phyloP scores from a whole-genome alignment of 345 rosid species.

The Lumnitzera littorea region DNA sequence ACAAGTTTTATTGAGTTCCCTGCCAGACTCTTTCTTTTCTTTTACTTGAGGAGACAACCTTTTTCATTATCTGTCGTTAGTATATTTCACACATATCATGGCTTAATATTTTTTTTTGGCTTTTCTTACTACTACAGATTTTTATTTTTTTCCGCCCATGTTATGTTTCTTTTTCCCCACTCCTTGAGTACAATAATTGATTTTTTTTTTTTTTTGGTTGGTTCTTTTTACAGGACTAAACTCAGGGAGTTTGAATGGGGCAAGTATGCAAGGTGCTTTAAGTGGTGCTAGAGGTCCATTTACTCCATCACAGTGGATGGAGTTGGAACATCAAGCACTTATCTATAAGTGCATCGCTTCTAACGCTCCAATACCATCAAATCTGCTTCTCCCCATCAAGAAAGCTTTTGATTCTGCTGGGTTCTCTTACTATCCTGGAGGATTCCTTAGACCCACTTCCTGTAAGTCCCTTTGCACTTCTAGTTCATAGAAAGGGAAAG shows the following conservation, averaged over 20 bases:
- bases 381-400: conserved; percentile 65
- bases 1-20: background rate
- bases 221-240: conserved; percentile 21
- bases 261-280: conserved; percentile 29
- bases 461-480: conserved; percentile 26
- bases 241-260: conserved; percentile 28
- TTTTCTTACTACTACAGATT: background rate
- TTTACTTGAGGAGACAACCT: conserved; percentile 1
- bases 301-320: conserved; percentile 81
- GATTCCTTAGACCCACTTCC: conserved; percentile 40
- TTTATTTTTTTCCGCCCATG: background rate
- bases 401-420: conserved; percentile 60
- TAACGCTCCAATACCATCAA: conserved; percentile 70
- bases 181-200: background rate
- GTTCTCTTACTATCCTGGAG: conserved; percentile 31
- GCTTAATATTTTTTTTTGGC: background rate
- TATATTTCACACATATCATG: background rate
- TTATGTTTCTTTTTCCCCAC: background rate
- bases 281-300: conserved; percentile 47
- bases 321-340: conserved; percentile 91
- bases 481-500: background rate
- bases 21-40: conserved; percentile 1
- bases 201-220: background rate
- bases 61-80: background rate
- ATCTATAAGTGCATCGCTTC: conserved; percentile 79